These are phyloP conservation scores for Citeromyces nyonsensis DNA, from an alignment of 805 yeast genomes.

Conservation along the genomic window DNA sequence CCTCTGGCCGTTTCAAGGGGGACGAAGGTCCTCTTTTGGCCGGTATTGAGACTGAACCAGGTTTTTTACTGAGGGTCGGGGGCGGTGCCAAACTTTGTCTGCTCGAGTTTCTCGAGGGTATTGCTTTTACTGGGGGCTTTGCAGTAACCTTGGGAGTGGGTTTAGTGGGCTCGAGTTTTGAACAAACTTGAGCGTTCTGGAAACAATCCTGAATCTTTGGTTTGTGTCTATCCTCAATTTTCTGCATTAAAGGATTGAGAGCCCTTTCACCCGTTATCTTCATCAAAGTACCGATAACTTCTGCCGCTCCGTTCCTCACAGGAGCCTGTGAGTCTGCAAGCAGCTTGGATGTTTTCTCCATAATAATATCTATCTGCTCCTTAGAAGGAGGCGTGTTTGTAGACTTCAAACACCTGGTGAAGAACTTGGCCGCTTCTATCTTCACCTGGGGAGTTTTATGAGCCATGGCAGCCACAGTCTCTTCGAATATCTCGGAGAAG, in stretches of 20 bases:
- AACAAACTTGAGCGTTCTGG: constrained; percentile 39
- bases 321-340: constrained; percentile 76
- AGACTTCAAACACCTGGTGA: constrained; percentile 44
- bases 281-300: constrained; percentile 67
- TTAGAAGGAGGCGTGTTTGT: constrained; percentile 31
- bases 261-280: constrained; percentile 69
- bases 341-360: constrained; percentile 42
- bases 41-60: constrained; percentile 23
- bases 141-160: constrained; percentile 5
- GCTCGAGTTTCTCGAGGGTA: constrained; percentile 1
- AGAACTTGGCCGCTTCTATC: constrained; percentile 49
- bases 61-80: not conserved
- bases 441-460: constrained; percentile 79
- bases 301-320: constrained; percentile 64
- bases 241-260: constrained; percentile 40
- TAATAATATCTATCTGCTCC: constrained; percentile 39
- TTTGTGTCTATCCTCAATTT: constrained; percentile 56
- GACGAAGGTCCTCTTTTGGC: constrained; percentile 57
- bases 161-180: constrained; percentile 5
- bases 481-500: constrained; percentile 41
- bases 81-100: not conserved
- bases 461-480: constrained; percentile 38
- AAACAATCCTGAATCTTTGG: constrained; percentile 48
- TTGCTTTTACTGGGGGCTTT: constrained; percentile 2
- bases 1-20: constrained; percentile 32